phyloP scores from a whole-genome alignment of 345 rosid species.

The Salix dunnii region DNA sequence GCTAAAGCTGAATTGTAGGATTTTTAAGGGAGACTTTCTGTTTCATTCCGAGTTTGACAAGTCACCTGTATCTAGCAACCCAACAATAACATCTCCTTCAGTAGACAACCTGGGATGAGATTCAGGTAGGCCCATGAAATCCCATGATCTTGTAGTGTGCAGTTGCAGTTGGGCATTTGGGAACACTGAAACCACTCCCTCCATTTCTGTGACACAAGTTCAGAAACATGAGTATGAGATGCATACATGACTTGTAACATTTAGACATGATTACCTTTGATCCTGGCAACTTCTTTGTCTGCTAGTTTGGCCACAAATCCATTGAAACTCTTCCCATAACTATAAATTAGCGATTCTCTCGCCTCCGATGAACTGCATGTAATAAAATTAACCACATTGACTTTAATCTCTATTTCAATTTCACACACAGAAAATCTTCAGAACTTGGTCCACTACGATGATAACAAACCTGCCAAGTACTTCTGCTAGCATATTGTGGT shows the following conservation, averaged over 20 bases:
- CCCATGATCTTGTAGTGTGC: conserved; percentile 33
- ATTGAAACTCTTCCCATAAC: conserved; percentile 14
- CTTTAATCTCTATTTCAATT: neutral
- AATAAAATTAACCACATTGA: neutral
- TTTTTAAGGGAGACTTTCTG: neutral
- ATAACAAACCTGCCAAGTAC: conserved; percentile 7
- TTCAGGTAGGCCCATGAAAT: conserved; percentile 14
- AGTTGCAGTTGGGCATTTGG: conserved; percentile 1
- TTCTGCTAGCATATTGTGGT: conserved; percentile 9
- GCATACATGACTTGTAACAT: neutral
- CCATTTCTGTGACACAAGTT: conserved; percentile 10
- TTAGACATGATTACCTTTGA: neutral
- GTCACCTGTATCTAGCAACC: conserved; percentile 16
- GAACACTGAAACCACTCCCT: conserved; percentile 25
- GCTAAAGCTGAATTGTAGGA: neutral
- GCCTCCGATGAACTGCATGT: neutral
- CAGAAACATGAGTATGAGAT: neutral
- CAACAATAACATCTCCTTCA: conserved; percentile 18
- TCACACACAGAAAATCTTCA: neutral
- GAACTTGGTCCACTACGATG: too few relatives aligned
- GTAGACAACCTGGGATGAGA: neutral
- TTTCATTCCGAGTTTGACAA: neutral
- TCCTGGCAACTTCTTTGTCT: neutral
- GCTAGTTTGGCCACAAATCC: conserved; percentile 18
- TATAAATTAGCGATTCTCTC: conserved; percentile 6